phyloP scores from a whole-genome alignment of 768 basidiomycete species.

The Russula foetens region DNA sequence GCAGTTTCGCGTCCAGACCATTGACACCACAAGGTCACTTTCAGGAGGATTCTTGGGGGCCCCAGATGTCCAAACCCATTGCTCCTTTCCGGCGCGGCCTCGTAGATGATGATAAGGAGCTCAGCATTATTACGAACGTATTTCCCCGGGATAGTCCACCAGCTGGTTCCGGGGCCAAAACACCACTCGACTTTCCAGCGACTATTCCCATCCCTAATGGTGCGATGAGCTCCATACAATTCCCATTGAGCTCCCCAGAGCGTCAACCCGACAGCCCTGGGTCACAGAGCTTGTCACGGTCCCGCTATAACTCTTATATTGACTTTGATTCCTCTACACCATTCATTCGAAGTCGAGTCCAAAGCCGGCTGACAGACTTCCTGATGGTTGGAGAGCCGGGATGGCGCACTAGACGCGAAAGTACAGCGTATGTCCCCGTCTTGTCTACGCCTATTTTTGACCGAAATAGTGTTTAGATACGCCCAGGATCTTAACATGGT shows the following conservation, averaged over 20 bases:
- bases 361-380: slow-evolving; percentile 58
- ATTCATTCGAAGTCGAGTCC: slow-evolving; percentile 79
- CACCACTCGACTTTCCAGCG: slow-evolving; percentile 50
- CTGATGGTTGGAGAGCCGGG: slow-evolving; percentile 52
- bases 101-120: slow-evolving; percentile 68
- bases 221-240: slow-evolving; percentile 66
- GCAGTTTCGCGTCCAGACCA: slow-evolving; percentile 42
- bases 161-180: slow-evolving; percentile 37
- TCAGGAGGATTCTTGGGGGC: slow-evolving; percentile 36
- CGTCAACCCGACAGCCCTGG: slow-evolving; percentile 37
- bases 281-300: slow-evolving; percentile 49
- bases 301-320: slow-evolving; percentile 61
- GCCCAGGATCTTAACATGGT: slow-evolving; percentile 76
- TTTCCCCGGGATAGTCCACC: slow-evolving; percentile 40
- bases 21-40: slow-evolving; percentile 40
- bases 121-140: slow-evolving; percentile 33
- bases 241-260: slow-evolving; percentile 77
- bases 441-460: background rate
- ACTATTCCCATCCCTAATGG: slow-evolving; percentile 46
- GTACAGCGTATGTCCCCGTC: slow-evolving; percentile 63
- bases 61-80: slow-evolving; percentile 41
- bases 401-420: slow-evolving; percentile 84
- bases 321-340: slow-evolving; percentile 69
- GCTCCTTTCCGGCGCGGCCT: slow-evolving; percentile 72
- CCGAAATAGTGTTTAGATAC: slow-evolving; percentile 40